These are phyloP conservation scores for Stromatinia cepivora DNA, from an alignment of 2,329 filamentous ascomycete species.

Conservation along the genomic window DNA sequence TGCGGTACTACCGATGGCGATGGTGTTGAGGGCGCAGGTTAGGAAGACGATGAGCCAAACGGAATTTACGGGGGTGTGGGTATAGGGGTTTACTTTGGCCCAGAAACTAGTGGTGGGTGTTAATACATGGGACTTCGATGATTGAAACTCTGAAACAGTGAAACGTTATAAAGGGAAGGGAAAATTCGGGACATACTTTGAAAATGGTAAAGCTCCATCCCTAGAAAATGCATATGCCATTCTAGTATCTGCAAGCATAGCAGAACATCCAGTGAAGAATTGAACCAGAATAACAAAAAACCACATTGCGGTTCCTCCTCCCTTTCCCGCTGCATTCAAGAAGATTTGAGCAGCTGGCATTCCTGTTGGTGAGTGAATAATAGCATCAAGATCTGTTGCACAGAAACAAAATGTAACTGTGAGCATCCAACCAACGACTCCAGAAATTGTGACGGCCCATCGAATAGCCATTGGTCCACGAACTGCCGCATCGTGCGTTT, in stretches of 20 bases:
- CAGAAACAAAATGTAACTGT: slow-evolving; percentile 66
- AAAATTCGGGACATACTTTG: slow-evolving; percentile 44
- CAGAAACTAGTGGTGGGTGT: slow-evolving; percentile 46
- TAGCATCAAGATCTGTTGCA: slow-evolving; percentile 56
- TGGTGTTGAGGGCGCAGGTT: slow-evolving; percentile 52
- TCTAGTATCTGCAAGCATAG: slow-evolving; percentile 62
- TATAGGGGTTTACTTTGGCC: slow-evolving; percentile 52
- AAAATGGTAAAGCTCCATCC: slow-evolving; percentile 61
- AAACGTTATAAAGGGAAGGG: neutral
- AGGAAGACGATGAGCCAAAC: slow-evolving; percentile 65
- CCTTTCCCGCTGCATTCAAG: slow-evolving; percentile 58
- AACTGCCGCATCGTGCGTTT: slow-evolving; percentile 63
- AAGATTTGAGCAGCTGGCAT: slow-evolving; percentile 61
- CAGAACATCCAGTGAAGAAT: slow-evolving; percentile 62
- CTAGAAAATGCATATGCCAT: slow-evolving; percentile 63
- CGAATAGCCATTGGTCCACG: slow-evolving; percentile 60
- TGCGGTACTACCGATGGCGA: slow-evolving; percentile 51
- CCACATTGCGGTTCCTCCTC: slow-evolving; percentile 61
- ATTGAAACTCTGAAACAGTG: neutral
- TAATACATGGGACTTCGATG: neutral
- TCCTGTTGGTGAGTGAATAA: slow-evolving; percentile 58
- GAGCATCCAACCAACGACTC: slow-evolving; percentile 60
- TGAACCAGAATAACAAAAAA: slow-evolving; percentile 63
- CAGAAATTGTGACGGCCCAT: slow-evolving; percentile 59
- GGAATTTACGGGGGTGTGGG: slow-evolving; percentile 60